Evolutionary conservation across 768 basidiomycete genomes (phyloP), one percentile per base, ranked within the genome.

Genomic region (Asterophora lycoperdoides): DNA sequence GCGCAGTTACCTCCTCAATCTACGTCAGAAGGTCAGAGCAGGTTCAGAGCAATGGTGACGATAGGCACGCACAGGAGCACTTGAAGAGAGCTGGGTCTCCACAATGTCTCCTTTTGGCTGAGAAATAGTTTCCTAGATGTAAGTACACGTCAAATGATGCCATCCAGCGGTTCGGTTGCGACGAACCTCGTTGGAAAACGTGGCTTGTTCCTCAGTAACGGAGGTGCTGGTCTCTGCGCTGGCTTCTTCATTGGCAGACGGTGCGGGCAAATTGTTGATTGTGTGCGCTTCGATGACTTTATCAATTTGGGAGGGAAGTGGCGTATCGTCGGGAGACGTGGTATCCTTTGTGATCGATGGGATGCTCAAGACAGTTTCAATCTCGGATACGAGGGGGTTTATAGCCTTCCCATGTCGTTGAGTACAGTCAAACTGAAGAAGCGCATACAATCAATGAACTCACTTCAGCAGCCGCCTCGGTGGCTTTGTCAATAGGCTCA

Each of bases 381-480:
- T 15, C 20, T 49, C 26, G 1, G 46, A 41, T 15, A 6, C n/a
- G 7, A 30, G 41, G n/a, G 29, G 9, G 18, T 34, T 39, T 11
- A 36, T 8, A 15, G 37, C 30, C 53, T 55, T 37, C 30, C 6
- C 4, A 10, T 20, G 4, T 34, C 14, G 13, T 19, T 47, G 34
- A 52, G 36, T 14, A 47, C n/a, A 29, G n/a, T 6, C 15, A 28
- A 18, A 15, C 19, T 6, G 4, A 18, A 52, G 1, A 32, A 5
- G 23, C 23, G 6, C 6, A 23, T 23, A 6, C 23, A 23, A 11
- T n/a, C 18, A 38, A 18, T 14, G 47, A 32, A 43, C 49, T 48
- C 38, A 58, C 57, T 34, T 56, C 37, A 33, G 29, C 20, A 33
- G n/a, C 20, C 33, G 41, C 23, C 20, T 53, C 39, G 23, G 41